These are phyloP conservation scores for Globisporangium viniferum DNA, from an alignment of 352 stramenopile species.

Conservation along the genomic window DNA sequence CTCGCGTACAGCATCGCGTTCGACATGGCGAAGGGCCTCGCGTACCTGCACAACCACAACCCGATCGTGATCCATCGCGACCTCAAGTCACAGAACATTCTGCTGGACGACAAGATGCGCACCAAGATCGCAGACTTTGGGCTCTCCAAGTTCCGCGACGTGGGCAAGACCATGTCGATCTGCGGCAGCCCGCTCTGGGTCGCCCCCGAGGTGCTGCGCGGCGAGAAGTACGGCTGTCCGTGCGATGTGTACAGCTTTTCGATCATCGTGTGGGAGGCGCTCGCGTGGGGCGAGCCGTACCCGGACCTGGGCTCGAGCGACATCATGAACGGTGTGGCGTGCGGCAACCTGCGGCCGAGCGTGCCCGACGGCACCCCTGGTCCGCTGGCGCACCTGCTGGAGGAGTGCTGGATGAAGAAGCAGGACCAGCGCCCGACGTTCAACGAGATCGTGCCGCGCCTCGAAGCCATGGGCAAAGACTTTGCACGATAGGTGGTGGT, in stretches of 20 bases:
- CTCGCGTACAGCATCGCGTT: slow-evolving; percentile 83
- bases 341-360: slow-evolving; percentile 65
- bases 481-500: slow-evolving; percentile 28
- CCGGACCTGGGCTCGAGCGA: slow-evolving; percentile 76
- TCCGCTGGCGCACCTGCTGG: slow-evolving; percentile 49
- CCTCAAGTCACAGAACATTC: slow-evolving; percentile 79
- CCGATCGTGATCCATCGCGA: slow-evolving; percentile 96
- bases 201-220: slow-evolving; percentile 69
- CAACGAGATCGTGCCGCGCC: slow-evolving; percentile 75
- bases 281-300: slow-evolving; percentile 80
- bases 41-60: slow-evolving; percentile 97
- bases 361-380: slow-evolving; percentile 65
- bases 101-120: slow-evolving; percentile 80
- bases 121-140: slow-evolving; percentile 86
- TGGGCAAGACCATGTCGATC: slow-evolving; percentile 86
- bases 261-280: slow-evolving; percentile 87
- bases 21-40: slow-evolving; percentile 91
- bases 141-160: slow-evolving; percentile 80
- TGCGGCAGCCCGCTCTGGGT: slow-evolving; percentile 83
- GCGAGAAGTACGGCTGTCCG: slow-evolving; percentile 78
- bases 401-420: slow-evolving; percentile 86
- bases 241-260: slow-evolving; percentile 88
- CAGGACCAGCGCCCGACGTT: slow-evolving; percentile 77
- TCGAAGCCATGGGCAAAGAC: slow-evolving; percentile 81
- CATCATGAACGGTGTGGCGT: slow-evolving; percentile 84